Percentiles rank a stretch among this genome's conserved stretches.
Conservation (phyloP, 768 basidiomycete genomes). For the Boletus sensibilis region DNA sequence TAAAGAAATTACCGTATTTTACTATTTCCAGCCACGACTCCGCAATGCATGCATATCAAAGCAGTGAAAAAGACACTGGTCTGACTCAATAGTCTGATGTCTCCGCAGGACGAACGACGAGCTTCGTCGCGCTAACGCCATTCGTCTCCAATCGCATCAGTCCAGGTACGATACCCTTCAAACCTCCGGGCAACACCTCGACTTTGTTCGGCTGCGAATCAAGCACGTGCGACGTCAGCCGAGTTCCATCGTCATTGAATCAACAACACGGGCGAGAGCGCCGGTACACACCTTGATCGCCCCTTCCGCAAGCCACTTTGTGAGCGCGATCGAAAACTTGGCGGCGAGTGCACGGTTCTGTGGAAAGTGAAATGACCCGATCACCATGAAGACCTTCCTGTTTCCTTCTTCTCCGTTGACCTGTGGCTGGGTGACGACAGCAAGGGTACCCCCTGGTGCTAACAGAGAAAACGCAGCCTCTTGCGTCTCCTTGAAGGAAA, state of each 20-base stretch:
- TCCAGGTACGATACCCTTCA: conserved; percentile 35
- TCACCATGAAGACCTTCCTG: neutral
- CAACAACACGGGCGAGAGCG: neutral
- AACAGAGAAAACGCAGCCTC: conserved; percentile 29
- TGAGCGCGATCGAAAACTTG: conserved; percentile 10
- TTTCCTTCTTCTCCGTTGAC: conserved; percentile 1
- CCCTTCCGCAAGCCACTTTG: conserved; percentile 19
- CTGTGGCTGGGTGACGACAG: conserved; percentile 1
- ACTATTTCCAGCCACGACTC: neutral
- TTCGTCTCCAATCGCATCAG: conserved; percentile 29
- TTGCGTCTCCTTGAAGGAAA: conserved; percentile 36
- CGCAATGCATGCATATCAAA: too few species aligned
- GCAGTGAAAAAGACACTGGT: neutral
- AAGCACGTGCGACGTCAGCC: neutral
- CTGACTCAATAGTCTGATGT: neutral
- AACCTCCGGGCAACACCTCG: conserved; percentile 39
- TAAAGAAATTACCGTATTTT: too few species aligned
- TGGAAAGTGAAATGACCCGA: conserved; percentile 4
- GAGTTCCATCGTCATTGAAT: too few species aligned
- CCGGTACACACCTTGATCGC: conserved; percentile 15
- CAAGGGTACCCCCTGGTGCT: conserved; percentile 30
- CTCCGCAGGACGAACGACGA: conserved; percentile 31
- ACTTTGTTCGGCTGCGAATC: conserved; percentile 34
- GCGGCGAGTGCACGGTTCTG: conserved; percentile 9
- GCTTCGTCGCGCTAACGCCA: conserved; percentile 40